Evolutionary conservation across 2,329 filamentous ascomycete species (phyloP).

Genomic region (Cladosporium sp.): DNA sequence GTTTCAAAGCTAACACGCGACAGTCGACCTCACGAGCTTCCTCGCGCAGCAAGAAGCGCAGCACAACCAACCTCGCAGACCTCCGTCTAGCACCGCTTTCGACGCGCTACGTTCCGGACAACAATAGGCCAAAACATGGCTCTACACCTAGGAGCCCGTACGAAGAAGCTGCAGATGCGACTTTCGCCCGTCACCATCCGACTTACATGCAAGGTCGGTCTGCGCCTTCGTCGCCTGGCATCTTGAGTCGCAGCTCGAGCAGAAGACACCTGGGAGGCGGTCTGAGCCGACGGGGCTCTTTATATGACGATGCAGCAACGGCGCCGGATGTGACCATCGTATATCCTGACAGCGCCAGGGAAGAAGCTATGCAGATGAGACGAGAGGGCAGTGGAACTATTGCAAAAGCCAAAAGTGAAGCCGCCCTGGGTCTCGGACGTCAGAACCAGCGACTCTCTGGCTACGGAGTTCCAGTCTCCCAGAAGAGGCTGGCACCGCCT

Average conservation of each 20-base stretch:
- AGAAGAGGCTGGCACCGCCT: conserved; percentile 14
- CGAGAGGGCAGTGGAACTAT: conserved; percentile 19
- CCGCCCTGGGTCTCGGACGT: conserved; percentile 26
- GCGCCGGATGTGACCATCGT: conserved; percentile 3
- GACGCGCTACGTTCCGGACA: conserved; percentile 35
- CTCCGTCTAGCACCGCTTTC: conserved; percentile 55
- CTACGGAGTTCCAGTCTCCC: conserved; percentile 16
- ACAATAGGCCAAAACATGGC: conserved; percentile 25
- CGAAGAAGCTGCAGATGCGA: conserved; percentile 20
- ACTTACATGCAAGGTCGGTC: conserved; percentile 46
- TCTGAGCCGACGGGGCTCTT: conserved; percentile 26
- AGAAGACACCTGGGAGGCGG: conserved; percentile 27
- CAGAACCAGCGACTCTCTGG: conserved; percentile 14
- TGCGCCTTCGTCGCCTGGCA: conserved; percentile 44
- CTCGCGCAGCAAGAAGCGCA: conserved; percentile 38
- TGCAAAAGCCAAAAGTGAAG: conserved; percentile 43
- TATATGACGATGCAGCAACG: conserved; percentile 22
- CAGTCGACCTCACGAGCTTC: conserved; percentile 21
- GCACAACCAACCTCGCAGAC: conserved; percentile 53
- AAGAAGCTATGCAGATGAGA: neutral
- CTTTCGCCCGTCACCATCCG: conserved; percentile 27
- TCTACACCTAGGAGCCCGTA: conserved; percentile 21
- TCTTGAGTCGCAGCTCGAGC: conserved; percentile 39
- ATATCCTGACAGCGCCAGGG: conserved; percentile 1
- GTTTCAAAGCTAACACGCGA: no score